phyloP scores from a whole-genome alignment of 1,284 basidiomycete species.

The Fistulinella cinereoalba region DNA sequence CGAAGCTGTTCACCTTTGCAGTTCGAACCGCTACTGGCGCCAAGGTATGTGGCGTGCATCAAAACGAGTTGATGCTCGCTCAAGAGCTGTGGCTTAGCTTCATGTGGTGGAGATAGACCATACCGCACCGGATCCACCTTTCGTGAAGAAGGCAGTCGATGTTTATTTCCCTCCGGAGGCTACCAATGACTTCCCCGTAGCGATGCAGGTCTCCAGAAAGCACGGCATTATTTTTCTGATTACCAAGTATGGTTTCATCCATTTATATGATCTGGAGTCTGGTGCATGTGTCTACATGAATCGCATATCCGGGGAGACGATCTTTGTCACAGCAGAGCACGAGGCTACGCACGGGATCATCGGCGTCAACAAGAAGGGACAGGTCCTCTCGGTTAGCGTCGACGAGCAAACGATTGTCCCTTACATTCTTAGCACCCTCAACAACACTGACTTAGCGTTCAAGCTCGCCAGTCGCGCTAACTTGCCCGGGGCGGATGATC shows the following conservation, averaged over 20 bases:
- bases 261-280: constrained; percentile 98
- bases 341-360: constrained; percentile 95
- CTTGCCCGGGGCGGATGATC: constrained; percentile 95
- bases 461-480: constrained; percentile 97
- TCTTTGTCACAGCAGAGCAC: constrained; percentile 98
- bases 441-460: constrained; percentile 98
- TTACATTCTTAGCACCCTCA: constrained; percentile 90
- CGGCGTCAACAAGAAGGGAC: constrained; percentile 99
- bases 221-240: constrained; percentile 98
- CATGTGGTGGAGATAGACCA: constrained; percentile 99
- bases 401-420: constrained; percentile 97
- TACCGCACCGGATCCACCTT: constrained; percentile 90
- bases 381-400: constrained; percentile 95
- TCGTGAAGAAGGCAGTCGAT: constrained; percentile 97
- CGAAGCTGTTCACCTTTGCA: constrained; percentile 95
- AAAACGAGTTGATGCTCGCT: constrained; percentile 14
- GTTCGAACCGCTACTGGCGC: constrained; percentile 95
- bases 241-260: constrained; percentile 99
- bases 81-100: constrained; percentile 53
- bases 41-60: constrained; percentile 64
- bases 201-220: constrained; percentile 97
- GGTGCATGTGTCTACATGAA: constrained; percentile 99
- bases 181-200: constrained; percentile 98
- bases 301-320: constrained; percentile 98
- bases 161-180: constrained; percentile 99